Evolutionary conservation across 148 eudicot genomes (phyloP).

Genomic region (Chenopodium berlandieri): DNA sequence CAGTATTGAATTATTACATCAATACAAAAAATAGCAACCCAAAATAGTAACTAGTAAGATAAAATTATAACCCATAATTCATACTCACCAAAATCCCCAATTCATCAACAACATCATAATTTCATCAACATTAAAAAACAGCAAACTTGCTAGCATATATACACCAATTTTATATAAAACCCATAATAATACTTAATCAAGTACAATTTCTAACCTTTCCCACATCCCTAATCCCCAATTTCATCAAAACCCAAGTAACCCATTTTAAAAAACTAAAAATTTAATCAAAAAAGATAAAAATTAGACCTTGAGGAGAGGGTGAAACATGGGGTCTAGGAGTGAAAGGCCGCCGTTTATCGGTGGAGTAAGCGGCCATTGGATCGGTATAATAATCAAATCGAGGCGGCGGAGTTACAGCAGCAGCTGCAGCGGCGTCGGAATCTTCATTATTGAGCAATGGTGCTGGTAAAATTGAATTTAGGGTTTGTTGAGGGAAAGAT

Average conservation of each 20-base stretch:
- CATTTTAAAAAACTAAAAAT: background rate
- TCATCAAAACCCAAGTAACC: background rate
- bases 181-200: too few relatives aligned
- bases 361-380: constrained; percentile 74
- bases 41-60: background rate
- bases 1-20: background rate
- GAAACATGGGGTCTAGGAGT: constrained; percentile 7
- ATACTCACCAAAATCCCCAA: background rate
- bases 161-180: background rate
- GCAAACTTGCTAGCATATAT: background rate
- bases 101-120: background rate
- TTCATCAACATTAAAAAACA: too few relatives aligned
- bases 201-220: background rate
- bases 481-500: constrained; percentile 2
- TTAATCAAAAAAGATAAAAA: background rate
- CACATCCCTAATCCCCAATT: background rate
- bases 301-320: constrained; percentile 11
- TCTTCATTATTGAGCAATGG: constrained; percentile 39
- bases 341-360: constrained; percentile 38
- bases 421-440: constrained; percentile 13
- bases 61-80: background rate
- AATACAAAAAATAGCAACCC: background rate
- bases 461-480: background rate
- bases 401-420: constrained; percentile 13
- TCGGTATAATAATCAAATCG: constrained; percentile 81